Conservation (phyloP, 2,329 filamentous ascomycete genomes). For the Penicillium sp. region DNA sequence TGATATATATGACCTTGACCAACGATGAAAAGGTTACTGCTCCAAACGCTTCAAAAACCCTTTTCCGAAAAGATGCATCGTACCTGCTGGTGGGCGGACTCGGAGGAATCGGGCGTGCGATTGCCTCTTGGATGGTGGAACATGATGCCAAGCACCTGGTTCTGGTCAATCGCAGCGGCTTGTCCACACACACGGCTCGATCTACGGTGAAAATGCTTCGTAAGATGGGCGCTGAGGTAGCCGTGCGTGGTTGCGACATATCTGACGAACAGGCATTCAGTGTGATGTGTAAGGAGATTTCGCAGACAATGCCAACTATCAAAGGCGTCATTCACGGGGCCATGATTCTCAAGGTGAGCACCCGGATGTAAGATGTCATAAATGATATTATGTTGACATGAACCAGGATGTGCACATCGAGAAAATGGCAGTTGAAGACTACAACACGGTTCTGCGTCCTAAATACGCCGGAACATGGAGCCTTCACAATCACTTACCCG, state of each 20-base stretch:
- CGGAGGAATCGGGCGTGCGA: neutral
- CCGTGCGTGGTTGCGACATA: neutral
- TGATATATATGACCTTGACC: neutral
- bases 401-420: constrained; percentile 36
- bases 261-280: neutral
- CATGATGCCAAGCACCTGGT: neutral
- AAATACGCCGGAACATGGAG: constrained; percentile 38
- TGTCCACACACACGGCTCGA: neutral
- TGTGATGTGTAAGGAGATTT: neutral
- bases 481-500: constrained; percentile 27
- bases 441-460: constrained; percentile 32
- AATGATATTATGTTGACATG: constrained; percentile 33
- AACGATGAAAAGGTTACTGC: neutral
- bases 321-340: constrained; percentile 32
- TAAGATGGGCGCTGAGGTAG: neutral
- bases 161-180: neutral
- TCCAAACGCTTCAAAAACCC: neutral
- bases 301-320: constrained; percentile 17
- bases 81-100: neutral
- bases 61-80: neutral
- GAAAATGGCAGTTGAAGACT: constrained; percentile 39
- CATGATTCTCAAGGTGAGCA: constrained; percentile 29
- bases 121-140: neutral
- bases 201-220: neutral
- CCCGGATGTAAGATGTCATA: constrained; percentile 36